Conservation (phyloP, 179 eudicot genomes). For the Amaranthus tricolor region DNA sequence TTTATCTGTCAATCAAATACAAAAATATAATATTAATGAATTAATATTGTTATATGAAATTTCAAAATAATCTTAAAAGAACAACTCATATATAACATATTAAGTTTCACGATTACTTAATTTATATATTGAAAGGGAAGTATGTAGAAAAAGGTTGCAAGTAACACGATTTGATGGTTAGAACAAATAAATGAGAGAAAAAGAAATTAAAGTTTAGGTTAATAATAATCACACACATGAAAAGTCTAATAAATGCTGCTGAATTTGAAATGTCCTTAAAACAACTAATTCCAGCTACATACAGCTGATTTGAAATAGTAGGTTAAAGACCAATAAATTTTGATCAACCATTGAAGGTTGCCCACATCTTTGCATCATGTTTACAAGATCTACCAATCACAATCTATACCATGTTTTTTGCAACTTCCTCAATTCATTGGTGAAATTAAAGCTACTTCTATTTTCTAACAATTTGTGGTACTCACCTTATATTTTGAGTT, state of each 20-base stretch:
- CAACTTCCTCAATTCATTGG: not conserved
- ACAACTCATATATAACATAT: too few relatives aligned
- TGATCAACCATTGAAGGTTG: not conserved
- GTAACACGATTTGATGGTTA: not conserved
- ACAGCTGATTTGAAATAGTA: not conserved
- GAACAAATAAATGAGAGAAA: not conserved
- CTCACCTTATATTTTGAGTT: too few relatives aligned
- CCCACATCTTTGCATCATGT: not conserved
- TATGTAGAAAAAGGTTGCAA: not conserved
- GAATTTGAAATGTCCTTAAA: not conserved
- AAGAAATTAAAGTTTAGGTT: not conserved
- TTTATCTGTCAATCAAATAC: too few relatives aligned
- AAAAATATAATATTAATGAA: too few relatives aligned
- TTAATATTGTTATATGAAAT: too few relatives aligned
- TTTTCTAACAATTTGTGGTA: too few relatives aligned
- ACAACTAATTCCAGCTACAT: not conserved
- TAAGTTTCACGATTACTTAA: not conserved
- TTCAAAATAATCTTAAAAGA: too few relatives aligned
- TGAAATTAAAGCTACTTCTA: not conserved
- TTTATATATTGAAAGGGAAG: not conserved
- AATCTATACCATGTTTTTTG: not conserved
- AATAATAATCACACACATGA: not conserved
- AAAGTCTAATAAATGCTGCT: not conserved
- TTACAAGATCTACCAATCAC: not conserved
- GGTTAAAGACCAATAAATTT: constrained; percentile 3